Evolutionary conservation across 2,329 filamentous ascomycete species (phyloP).

Genomic region (Penicillium polonicum): DNA sequence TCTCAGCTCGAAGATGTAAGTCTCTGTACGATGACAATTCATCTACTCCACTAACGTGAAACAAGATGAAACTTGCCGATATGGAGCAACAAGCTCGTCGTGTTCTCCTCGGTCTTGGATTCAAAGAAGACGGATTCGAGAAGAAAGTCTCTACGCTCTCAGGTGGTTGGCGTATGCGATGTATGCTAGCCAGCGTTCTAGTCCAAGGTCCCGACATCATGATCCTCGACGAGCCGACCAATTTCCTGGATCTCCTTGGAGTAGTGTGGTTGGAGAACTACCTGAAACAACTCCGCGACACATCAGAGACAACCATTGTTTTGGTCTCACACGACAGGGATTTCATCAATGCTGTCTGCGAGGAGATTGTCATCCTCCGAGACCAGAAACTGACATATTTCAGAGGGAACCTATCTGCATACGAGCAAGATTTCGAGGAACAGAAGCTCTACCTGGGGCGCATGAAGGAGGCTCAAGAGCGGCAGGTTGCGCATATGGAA

Average conservation of each 20-base stretch:
- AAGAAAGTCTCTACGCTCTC: conserved; percentile 66
- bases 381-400: conserved; percentile 72
- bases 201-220: conserved; percentile 74
- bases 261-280: conserved; percentile 83
- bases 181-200: conserved; percentile 63
- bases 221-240: conserved; percentile 83
- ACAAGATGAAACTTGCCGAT: conserved; percentile 55
- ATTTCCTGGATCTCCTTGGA: conserved; percentile 77
- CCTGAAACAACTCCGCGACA: conserved; percentile 57
- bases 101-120: conserved; percentile 69
- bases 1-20: conserved; percentile 63
- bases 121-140: conserved; percentile 61
- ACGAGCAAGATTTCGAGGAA: conserved; percentile 65
- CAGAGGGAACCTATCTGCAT: conserved; percentile 69
- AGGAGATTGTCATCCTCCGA: conserved; percentile 72
- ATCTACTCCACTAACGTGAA: conserved; percentile 12
- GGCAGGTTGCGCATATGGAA: conserved; percentile 77
- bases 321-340: conserved; percentile 82
- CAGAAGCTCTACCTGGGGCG: conserved; percentile 66
- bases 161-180: conserved; percentile 74
- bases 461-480: conserved; percentile 80
- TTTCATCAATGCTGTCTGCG: conserved; percentile 72
- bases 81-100: conserved; percentile 65
- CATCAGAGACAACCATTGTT: conserved; percentile 62
- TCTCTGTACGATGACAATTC: not conserved